Evolutionary conservation across 257 asterid species (phyloP).

Genomic region (Asclepias syriaca): DNA sequence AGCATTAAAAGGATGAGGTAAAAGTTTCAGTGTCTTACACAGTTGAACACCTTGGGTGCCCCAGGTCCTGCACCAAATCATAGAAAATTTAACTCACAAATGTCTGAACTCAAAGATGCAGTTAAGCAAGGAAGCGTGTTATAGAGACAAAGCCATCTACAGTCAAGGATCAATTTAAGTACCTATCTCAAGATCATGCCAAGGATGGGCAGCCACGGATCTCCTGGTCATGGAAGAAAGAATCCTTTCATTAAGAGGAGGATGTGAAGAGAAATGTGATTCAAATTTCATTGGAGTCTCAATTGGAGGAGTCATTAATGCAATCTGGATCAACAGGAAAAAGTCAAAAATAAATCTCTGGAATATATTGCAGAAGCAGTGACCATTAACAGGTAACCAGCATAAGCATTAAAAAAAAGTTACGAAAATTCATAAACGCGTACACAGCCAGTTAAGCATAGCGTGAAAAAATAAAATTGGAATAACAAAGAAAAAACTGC

Average conservation of each 20-base stretch:
- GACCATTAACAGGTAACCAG: background rate
- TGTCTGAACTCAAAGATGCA: slow-evolving; percentile 1
- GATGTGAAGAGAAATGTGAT: slow-evolving; percentile 33
- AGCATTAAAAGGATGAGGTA: background rate
- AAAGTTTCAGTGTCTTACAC: slow-evolving; percentile 45
- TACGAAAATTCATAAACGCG: background rate
- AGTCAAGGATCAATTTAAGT: slow-evolving; percentile 17
- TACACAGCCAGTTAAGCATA: background rate
- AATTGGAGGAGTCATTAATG: slow-evolving; percentile 55
- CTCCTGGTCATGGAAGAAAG: slow-evolving; percentile 78
- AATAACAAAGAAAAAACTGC: background rate
- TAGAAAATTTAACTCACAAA: slow-evolving; percentile 5
- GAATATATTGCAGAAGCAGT: background rate
- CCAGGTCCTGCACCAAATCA: slow-evolving; percentile 70
- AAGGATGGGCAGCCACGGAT: slow-evolving; percentile 92
- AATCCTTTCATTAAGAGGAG: slow-evolving; percentile 84
- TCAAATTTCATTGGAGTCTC: slow-evolving; percentile 32
- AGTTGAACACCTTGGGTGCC: slow-evolving; percentile 76
- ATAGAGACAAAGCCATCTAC: slow-evolving; percentile 4
- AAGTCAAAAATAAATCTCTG: slow-evolving; percentile 5
- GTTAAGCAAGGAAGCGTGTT: background rate
- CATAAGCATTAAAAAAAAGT: background rate
- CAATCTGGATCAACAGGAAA: slow-evolving; percentile 21
- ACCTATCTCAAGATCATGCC: slow-evolving; percentile 99
- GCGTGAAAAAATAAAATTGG: background rate